Percentiles rank a stretch among this genome's conserved stretches.
Evolutionary conservation across 768 basidiomycete genomes (phyloP).

Genomic region (Rubroboletus satanas): DNA sequence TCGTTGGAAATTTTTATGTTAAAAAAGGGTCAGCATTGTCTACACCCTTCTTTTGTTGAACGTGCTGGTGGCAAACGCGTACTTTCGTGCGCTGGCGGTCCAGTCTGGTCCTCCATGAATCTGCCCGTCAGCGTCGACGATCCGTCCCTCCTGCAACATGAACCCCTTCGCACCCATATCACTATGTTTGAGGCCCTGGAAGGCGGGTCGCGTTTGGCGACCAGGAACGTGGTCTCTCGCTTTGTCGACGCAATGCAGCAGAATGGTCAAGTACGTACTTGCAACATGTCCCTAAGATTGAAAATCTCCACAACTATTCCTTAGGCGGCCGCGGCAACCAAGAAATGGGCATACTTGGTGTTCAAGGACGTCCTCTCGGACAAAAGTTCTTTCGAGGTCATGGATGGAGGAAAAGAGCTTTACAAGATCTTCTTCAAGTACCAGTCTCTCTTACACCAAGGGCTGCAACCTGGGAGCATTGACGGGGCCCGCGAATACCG

Average conservation of each 20-base stretch:
- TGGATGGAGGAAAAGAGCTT: constrained; percentile 9
- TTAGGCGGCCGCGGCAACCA: constrained; percentile 12
- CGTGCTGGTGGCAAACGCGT: neutral
- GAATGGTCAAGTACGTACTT: constrained; percentile 13
- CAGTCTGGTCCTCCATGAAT: constrained; percentile 13
- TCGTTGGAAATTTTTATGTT: neutral
- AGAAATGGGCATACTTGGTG: constrained; percentile 12
- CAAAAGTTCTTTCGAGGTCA: neutral
- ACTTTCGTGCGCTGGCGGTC: neutral
- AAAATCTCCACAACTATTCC: neutral
- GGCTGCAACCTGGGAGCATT: neutral
- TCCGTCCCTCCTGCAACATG: constrained; percentile 18
- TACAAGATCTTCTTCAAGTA: constrained; percentile 24
- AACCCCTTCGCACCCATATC: constrained; percentile 15
- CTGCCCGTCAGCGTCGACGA: constrained; percentile 15
- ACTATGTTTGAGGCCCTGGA: neutral
- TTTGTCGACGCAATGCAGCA: constrained; percentile 16
- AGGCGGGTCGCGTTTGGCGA: neutral
- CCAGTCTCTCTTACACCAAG: constrained; percentile 3
- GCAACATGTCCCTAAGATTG: neutral
- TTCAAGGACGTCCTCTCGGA: neutral
- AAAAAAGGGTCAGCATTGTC: neutral
- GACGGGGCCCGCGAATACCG: neutral
- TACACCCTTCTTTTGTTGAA: neutral
- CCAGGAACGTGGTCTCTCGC: neutral